These are phyloP conservation scores for Nepenthes mirabilis DNA, from an alignment of 148 eudicot genomes.

Conservation along the genomic window DNA sequence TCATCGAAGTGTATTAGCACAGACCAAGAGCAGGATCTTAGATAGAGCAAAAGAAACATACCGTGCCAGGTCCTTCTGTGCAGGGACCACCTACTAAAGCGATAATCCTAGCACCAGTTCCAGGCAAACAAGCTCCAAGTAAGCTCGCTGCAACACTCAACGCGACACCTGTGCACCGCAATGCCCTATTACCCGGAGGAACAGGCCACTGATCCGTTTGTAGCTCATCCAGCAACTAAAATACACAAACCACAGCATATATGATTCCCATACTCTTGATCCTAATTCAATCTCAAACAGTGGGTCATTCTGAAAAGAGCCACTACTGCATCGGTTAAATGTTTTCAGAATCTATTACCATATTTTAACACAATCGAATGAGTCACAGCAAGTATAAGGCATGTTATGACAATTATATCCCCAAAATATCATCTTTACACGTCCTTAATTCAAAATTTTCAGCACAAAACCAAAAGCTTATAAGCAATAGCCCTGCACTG, in stretches of 20 bases:
- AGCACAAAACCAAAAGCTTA: no score
- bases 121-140: constrained; percentile 73
- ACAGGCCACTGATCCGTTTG: constrained; percentile 88
- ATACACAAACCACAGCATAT: constrained; percentile 5
- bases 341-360: no score
- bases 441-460: no score
- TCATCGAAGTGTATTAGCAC: no score
- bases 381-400: no score
- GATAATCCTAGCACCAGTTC: constrained; percentile 77
- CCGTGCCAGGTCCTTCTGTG: constrained; percentile 96
- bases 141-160: constrained; percentile 77
- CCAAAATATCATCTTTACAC: no score
- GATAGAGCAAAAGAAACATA: constrained; percentile 18
- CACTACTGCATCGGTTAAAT: no score
- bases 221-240: constrained; percentile 77
- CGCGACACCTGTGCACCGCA: constrained; percentile 94
- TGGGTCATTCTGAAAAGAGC: no score
- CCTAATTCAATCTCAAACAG: neutral
- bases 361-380: no score
- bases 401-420: no score
- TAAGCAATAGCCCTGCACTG: no score
- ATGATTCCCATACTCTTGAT: neutral
- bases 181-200: constrained; percentile 68
- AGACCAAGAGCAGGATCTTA: no score
- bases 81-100: constrained; percentile 97